Conservation (phyloP, 2,329 filamentous ascomycete species). For the Corynespora cassiicola region DNA sequence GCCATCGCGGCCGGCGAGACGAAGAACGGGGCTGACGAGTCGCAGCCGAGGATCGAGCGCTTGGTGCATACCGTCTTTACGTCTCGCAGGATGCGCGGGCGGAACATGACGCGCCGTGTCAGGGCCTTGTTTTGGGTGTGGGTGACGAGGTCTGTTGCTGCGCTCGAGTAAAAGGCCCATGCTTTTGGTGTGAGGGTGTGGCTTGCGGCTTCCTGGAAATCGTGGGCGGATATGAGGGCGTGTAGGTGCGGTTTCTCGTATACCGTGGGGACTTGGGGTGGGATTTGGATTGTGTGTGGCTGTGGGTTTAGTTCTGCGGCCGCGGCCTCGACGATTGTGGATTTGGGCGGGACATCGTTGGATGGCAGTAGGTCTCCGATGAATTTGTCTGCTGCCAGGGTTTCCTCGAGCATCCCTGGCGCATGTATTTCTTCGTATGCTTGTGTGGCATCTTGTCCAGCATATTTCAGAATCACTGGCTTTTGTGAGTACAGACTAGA, state of each 20-base stretch:
- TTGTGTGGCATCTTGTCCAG: constrained; percentile 24
- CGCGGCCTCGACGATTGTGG: constrained; percentile 6
- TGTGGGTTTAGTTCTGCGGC: constrained; percentile 1
- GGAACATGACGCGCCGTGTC: constrained; percentile 52
- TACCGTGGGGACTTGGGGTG: constrained; percentile 1
- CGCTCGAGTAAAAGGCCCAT: constrained; percentile 55
- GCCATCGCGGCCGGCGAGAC: constrained; percentile 32
- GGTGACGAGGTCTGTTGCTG: constrained; percentile 56
- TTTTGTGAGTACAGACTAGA: background rate
- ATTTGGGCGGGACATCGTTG: constrained; percentile 3
- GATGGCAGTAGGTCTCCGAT: constrained; percentile 26
- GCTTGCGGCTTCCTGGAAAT: constrained; percentile 49
- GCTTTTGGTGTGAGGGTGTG: constrained; percentile 43
- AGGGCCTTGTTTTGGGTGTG: constrained; percentile 48
- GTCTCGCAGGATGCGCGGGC: constrained; percentile 53
- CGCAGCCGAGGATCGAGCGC: constrained; percentile 41
- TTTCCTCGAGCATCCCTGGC: constrained; percentile 38
- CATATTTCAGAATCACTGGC: constrained; percentile 8
- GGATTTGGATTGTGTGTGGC: constrained; percentile 4
- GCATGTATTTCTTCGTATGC: constrained; percentile 60
- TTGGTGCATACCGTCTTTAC: constrained; percentile 43
- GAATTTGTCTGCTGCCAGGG: constrained; percentile 41
- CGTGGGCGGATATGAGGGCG: constrained; percentile 46
- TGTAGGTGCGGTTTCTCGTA: constrained; percentile 43
- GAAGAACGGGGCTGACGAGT: constrained; percentile 32